Conservation (phyloP, 2,329 filamentous ascomycete species). For the Colletotrichum nymphaeae region DNA sequence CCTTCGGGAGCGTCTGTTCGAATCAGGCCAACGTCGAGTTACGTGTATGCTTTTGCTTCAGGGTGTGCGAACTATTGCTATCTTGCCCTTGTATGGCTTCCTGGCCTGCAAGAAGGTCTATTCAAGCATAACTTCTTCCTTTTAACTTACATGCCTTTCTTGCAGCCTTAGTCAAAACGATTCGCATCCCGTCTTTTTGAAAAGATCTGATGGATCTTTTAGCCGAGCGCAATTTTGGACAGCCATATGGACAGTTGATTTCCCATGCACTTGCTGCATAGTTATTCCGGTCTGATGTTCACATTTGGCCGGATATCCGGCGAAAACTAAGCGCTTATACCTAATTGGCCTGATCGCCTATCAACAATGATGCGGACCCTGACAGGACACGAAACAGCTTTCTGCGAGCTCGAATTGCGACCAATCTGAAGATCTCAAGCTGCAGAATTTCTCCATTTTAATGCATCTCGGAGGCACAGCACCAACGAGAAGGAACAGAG, state of each 20-base stretch:
- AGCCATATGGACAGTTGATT: background rate
- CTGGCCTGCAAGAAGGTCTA: too few species aligned
- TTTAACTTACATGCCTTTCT: too few species aligned
- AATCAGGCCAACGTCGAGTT: constrained; percentile 1
- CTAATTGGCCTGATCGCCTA: background rate
- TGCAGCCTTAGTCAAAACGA: too few species aligned
- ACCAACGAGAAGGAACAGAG: background rate
- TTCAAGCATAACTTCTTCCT: too few species aligned
- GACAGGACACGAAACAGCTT: background rate
- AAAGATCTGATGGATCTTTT: background rate
- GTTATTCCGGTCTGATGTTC: background rate
- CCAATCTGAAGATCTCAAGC: background rate
- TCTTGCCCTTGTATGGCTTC: too few species aligned
- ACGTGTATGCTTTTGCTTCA: background rate
- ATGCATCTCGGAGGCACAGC: background rate
- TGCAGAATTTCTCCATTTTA: background rate
- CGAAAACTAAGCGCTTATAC: background rate
- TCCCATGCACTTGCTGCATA: background rate
- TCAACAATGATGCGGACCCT: background rate
- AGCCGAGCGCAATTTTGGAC: background rate
- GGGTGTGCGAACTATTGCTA: too few species aligned
- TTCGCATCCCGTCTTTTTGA: too few species aligned
- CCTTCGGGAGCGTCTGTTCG: constrained; percentile 16
- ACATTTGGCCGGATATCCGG: background rate
- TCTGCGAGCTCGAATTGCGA: background rate